These are phyloP conservation scores for Fusarium agapanthi DNA, from an alignment of 2,329 filamentous ascomycete genomes.

Conservation along the genomic window DNA sequence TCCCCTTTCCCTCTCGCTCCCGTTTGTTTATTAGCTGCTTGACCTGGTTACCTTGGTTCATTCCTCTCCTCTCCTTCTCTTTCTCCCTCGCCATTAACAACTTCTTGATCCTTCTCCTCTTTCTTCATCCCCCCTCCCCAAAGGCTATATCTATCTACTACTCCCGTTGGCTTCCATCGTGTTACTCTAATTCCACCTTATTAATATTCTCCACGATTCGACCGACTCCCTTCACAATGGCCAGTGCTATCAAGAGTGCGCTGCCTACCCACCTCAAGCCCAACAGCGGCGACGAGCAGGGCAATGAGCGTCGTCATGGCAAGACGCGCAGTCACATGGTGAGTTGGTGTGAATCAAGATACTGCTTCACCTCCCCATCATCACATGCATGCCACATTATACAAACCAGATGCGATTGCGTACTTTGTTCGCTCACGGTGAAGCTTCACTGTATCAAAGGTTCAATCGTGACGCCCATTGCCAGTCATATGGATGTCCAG, in stretches of 20 bases:
- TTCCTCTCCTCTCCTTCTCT: constrained; percentile 19
- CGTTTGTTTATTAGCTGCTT: constrained; percentile 1
- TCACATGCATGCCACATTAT: neutral
- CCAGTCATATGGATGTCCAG: neutral
- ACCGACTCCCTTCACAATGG: constrained; percentile 62
- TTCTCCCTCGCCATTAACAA: constrained; percentile 18
- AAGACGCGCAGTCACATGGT: constrained; percentile 89
- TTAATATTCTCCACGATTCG: constrained; percentile 9
- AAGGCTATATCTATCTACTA: constrained; percentile 1
- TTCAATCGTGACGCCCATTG: neutral
- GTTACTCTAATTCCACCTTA: constrained; percentile 6
- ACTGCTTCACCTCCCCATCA: neutral
- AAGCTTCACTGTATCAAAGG: neutral
- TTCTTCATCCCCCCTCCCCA: constrained; percentile 1
- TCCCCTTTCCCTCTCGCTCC: constrained; percentile 24
- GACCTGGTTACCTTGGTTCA: constrained; percentile 27
- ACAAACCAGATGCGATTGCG: neutral
- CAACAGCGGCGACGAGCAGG: constrained; percentile 55
- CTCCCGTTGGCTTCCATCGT: constrained; percentile 3
- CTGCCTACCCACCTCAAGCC: constrained; percentile 87
- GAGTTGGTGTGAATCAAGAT: constrained; percentile 53
- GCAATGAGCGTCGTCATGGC: constrained; percentile 74
- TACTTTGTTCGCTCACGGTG: neutral
- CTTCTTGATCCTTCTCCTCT: constrained; percentile 13
- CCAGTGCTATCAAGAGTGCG: constrained; percentile 75